Conservation (phyloP, 2,329 filamentous ascomycete species). For the Monosporascus sp. region DNA sequence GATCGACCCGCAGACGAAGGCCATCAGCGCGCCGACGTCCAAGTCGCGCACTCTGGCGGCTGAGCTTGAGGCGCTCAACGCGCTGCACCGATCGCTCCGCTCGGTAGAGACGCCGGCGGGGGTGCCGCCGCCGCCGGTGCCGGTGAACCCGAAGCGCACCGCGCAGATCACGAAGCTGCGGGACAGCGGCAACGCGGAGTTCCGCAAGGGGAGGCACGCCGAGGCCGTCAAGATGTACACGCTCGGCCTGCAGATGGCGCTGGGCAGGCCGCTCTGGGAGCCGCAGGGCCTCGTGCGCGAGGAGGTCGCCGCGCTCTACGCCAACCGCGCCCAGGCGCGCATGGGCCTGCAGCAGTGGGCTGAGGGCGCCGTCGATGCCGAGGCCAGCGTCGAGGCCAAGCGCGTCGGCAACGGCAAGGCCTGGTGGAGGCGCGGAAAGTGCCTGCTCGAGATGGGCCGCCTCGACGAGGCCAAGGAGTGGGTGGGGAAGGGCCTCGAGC, state of each 20-base stretch:
- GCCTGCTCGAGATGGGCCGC: constrained; percentile 84
- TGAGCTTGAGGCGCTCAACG: constrained; percentile 71
- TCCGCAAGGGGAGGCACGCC: constrained; percentile 68
- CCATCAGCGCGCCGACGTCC: constrained; percentile 49
- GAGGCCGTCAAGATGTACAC: constrained; percentile 80
- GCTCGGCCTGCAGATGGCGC: constrained; percentile 85
- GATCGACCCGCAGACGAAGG: constrained; percentile 78
- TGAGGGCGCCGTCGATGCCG: constrained; percentile 81
- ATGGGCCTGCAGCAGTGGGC: constrained; percentile 80
- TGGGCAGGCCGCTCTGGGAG: constrained; percentile 80
- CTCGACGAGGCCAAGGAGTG: constrained; percentile 77
- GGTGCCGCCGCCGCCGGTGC: constrained; percentile 79
- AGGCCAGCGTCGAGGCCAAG: constrained; percentile 83
- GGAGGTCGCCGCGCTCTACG: constrained; percentile 73
- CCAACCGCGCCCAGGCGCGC: constrained; percentile 85
- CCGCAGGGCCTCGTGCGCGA: constrained; percentile 77
- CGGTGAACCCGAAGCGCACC: constrained; percentile 86
- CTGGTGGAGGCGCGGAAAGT: constrained; percentile 85
- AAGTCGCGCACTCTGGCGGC: constrained; percentile 42
- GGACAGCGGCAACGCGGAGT: constrained; percentile 77
- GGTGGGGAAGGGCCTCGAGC: constrained; percentile 72
- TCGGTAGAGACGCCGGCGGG: constrained; percentile 55
- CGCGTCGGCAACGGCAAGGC: constrained; percentile 84
- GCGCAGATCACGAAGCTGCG: constrained; percentile 87
- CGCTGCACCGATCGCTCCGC: constrained; percentile 70